A percentile compares a stretch with the other conserved stretches of the same genome.
These are phyloP conservation scores for Paramecium caudatum DNA, from an alignment of 73 alveolate genomes.

Conservation along the genomic window DNA sequence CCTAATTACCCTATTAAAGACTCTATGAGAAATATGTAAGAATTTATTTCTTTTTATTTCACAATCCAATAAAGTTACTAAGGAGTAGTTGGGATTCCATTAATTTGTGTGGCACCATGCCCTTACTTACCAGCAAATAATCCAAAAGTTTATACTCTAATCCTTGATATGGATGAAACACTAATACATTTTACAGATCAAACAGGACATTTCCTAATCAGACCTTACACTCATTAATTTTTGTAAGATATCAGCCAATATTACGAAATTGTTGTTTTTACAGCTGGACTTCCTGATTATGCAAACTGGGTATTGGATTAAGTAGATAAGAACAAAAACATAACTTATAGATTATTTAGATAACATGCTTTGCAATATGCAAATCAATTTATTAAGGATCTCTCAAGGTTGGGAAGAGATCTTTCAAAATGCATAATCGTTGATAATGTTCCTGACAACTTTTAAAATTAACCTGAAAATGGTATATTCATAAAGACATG, in stretches of 20 bases:
- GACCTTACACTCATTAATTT: constrained; percentile 95
- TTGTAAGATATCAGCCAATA: constrained; percentile 91
- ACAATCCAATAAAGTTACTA: constrained; percentile 40
- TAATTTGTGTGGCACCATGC: constrained; percentile 66
- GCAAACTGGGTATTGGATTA: constrained; percentile 95
- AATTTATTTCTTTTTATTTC: constrained; percentile 41
- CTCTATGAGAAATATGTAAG: not conserved
- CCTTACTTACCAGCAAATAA: constrained; percentile 68
- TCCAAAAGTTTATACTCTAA: constrained; percentile 85
- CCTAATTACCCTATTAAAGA: not conserved
- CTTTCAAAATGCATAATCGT: constrained; percentile 92
- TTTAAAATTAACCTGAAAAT: constrained; percentile 92
- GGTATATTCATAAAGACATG: constrained; percentile 97
- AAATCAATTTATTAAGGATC: constrained; percentile 92
- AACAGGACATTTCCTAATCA: constrained; percentile 92
- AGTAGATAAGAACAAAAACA: constrained; percentile 86
- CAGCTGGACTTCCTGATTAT: constrained; percentile 98
- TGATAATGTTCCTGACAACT: constrained; percentile 98
- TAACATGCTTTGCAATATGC: constrained; percentile 95
- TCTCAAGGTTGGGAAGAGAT: constrained; percentile 96
- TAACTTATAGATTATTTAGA: constrained; percentile 91
- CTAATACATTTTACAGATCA: constrained; percentile 96
- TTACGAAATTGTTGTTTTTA: constrained; percentile 97
- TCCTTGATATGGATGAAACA: constrained; percentile 98
- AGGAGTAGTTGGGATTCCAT: constrained; percentile 66